Evolutionary conservation across 345 rosid species (phyloP).

Genomic region (Microthlaspi erraticum): DNA sequence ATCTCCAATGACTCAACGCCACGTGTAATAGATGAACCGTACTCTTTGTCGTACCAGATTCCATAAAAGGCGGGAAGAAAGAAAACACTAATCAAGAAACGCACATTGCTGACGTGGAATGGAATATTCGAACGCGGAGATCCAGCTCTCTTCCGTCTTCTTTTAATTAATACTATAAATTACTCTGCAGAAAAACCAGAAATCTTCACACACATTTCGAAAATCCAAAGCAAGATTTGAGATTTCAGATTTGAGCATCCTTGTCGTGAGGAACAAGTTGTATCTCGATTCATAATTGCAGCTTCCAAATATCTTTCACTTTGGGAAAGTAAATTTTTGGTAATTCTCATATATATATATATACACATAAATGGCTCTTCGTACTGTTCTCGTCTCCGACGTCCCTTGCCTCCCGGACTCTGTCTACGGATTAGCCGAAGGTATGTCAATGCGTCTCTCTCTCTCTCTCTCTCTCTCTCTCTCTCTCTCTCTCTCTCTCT

Average conservation of each 20-base stretch:
- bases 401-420: conserved; percentile 69
- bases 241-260: no score
- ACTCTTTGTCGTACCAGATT: conserved; percentile 37
- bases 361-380: conserved; percentile 60
- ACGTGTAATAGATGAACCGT: conserved; percentile 36
- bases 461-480: conserved; percentile 36
- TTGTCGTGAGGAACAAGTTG: no score
- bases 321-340: no score
- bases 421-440: conserved; percentile 43
- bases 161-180: conserved; percentile 2
- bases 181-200: not conserved
- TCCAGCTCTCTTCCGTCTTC: conserved; percentile 19
- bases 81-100: conserved; percentile 18
- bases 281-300: no score
- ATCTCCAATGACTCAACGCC: conserved; percentile 36
- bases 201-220: conserved; percentile 2
- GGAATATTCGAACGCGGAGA: conserved; percentile 46
- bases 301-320: no score
- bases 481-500: conserved; percentile 34
- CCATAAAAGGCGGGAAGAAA: conserved; percentile 43
- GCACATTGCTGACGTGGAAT: conserved; percentile 40
- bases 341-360: no score
- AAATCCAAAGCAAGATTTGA: no score
- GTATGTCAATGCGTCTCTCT: conserved; percentile 38
- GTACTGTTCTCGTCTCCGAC: conserved; percentile 84